Base-by-base conservation (phyloP, 2,329 filamentous ascomycete species). In the Colletotrichum ledebouriae region DNA sequence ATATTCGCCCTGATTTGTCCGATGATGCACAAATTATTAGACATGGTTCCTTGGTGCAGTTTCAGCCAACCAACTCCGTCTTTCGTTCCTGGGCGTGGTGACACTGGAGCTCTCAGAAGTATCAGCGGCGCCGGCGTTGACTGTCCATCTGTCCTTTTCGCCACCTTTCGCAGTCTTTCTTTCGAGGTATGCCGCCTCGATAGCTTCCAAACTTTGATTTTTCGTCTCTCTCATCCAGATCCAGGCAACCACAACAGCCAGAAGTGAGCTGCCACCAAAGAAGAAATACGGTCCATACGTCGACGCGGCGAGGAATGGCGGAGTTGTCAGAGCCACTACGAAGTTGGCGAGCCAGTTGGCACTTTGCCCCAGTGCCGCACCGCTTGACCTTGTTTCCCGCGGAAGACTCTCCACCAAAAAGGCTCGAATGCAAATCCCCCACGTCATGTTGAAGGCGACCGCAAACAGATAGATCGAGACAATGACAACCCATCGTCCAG, bases 331-430 rank as follows among this genome's bases (percentile, higher is more conserved):
- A 0, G 83, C 82, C 0, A 85, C 79, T 1, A 83, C 62, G 34
- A 80, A 85, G 42, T 84, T 84, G 15, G 79, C 76, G 13, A 80
- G 78, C 80, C 85, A 88, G 56, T 87, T 87, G 10, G 81, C 79
- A 3, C 85, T 82, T 66, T 87, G 83, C 1, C 84, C 86, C 33
- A 88, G 73, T 49, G 82, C 83, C 0, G 84, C 86, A 2, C 86
- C 86, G 13, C 83, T 84, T 0, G 85, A 86, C 2, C 87, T 79
- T 1, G 86, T 88, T 7, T 79, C 76, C 29, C 83, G 79, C 0
- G 86, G 86, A 71, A 88, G 84, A 49, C 87, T 88, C 73, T 90
- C 87, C 0, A 84, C 81, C 0, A 83, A 77, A 70, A 85, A 89
- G 0, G 87, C 83, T 17, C 22, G 34, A 55, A 87, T 78, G 0